These are phyloP conservation scores for Chlorophyllum brunneum DNA, from an alignment of 768 basidiomycete species.

Conservation along the genomic window DNA sequence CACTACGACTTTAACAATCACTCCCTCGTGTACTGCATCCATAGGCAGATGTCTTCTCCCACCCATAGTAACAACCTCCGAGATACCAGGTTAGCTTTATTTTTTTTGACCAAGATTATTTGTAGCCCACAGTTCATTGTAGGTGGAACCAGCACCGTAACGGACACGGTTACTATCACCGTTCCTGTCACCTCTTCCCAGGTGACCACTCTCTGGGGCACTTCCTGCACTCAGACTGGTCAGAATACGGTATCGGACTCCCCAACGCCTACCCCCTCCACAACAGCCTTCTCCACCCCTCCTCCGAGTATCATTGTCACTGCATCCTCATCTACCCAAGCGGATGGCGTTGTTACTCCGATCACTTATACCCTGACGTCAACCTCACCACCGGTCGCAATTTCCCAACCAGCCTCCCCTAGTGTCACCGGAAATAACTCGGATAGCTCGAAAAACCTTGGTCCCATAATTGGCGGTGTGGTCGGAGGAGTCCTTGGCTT, in stretches of 20 bases:
- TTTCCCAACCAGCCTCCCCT: conserved; percentile 11
- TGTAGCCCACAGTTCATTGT: neutral
- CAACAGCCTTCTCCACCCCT: conserved; percentile 8
- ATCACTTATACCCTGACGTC: conserved; percentile 33
- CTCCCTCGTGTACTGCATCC: conserved; percentile 1
- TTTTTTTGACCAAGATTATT: neutral
- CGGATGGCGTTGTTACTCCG: conserved; percentile 35
- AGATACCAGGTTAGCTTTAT: conserved; percentile 8
- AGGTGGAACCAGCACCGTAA: conserved; percentile 3
- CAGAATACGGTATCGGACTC: conserved; percentile 1
- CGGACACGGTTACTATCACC: conserved; percentile 7
- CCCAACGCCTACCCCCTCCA: conserved; percentile 1
- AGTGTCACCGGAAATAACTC: conserved; percentile 8
- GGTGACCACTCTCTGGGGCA: conserved; percentile 9
- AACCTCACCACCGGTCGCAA: conserved; percentile 22
- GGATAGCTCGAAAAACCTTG: conserved; percentile 28
- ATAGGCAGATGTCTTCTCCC: neutral
- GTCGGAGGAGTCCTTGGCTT: conserved; percentile 51
- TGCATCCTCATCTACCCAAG: conserved; percentile 11
- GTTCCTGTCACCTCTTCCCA: conserved; percentile 8
- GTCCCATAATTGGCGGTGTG: conserved; percentile 49
- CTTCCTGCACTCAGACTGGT: neutral
- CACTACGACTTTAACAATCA: conserved; percentile 7
- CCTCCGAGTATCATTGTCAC: conserved; percentile 17
- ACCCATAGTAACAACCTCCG: conserved; percentile 2